Base-by-base conservation (phyloP, 352 stramenopile genomes). In the Phytophthora parvispora region DNA sequence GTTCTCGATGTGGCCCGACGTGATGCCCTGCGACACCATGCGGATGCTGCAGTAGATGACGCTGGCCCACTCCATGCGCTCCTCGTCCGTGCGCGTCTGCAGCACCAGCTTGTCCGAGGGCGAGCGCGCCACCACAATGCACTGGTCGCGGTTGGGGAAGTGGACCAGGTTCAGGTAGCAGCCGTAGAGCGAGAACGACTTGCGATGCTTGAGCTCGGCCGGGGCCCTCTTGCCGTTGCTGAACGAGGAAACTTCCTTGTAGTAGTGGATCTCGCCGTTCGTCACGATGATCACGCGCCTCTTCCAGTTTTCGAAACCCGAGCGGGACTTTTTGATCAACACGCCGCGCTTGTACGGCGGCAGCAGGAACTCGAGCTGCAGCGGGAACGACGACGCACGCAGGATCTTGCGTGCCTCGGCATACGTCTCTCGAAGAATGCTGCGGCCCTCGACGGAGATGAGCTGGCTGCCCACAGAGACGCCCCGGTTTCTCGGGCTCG, bases 231-330 rank as follows among this genome's bases (percentile, higher is more conserved):
- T 80, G 53, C 64, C 56, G 29, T 70, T 78, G 47, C 10, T 69
- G 45, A 67, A 74, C 6, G 52, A 70, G 31, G 49, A 75, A 29
- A 92, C 75, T 64, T 93, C 76, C 67, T 95, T 93, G 78, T 86
- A 94, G 62, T 96, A 96, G 64, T 87, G 86, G 34, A 97, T 91
- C 47, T 93, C 80, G 0, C 90, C 88, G 47, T 94, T 92, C 38
- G 84, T 86, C 22, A 97, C 84, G 28, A 97, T 73, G 12, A 97
- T 64, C 25, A 95, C 81, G 29, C 90, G 90, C 47, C 76, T 79
- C 57, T 96, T 97, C 90, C 90, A 97, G 75, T 94, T 96, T 68
- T 94, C 84, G 63, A 97, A 92, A 18, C 86, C 84, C 4, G 89
- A 94, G 1, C 90, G 88, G 24, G 88, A 95, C 63, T 95, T 95